phyloP scores from a whole-genome alignment of 1,139 yeast species.

The Kluyveromyces sp. region DNA sequence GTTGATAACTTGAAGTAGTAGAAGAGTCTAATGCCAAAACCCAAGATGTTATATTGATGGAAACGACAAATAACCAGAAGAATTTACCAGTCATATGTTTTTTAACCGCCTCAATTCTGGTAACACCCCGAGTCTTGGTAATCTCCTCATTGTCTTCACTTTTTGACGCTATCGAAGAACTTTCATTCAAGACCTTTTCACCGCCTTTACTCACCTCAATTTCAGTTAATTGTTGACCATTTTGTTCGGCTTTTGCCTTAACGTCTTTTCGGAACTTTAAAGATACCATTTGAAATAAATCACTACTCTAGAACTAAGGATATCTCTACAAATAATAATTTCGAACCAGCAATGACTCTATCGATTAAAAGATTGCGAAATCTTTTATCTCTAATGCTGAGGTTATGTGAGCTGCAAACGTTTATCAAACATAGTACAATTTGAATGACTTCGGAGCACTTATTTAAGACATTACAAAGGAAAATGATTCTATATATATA shows the following conservation, averaged over 20 bases:
- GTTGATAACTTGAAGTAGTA: conserved; percentile 41
- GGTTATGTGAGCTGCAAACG: too few species aligned
- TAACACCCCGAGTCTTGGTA: conserved; percentile 29
- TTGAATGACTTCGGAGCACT: too few species aligned
- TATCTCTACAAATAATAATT: too few species aligned
- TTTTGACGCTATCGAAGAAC: background rate
- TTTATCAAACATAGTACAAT: too few species aligned
- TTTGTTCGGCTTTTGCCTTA: background rate
- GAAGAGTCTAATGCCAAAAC: conserved; percentile 55
- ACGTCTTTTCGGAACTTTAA: too few species aligned
- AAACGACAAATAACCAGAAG: conserved; percentile 7
- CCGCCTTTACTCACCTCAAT: background rate
- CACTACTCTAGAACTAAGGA: too few species aligned
- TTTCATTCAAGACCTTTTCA: background rate
- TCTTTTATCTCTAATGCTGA: too few species aligned
- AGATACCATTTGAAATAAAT: too few species aligned
- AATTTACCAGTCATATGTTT: conserved; percentile 18
- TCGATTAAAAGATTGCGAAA: too few species aligned
- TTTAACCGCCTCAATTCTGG: conserved; percentile 28
- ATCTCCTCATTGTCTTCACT: background rate
- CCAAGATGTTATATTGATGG: conserved; percentile 48
- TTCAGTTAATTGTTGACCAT: background rate
- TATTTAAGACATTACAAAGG: too few species aligned
- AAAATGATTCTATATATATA: too few species aligned
- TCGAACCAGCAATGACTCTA: too few species aligned